These are phyloP conservation scores for Hypsizygus marmoreus DNA, from an alignment of 768 basidiomycete genomes.

Conservation along the genomic window DNA sequence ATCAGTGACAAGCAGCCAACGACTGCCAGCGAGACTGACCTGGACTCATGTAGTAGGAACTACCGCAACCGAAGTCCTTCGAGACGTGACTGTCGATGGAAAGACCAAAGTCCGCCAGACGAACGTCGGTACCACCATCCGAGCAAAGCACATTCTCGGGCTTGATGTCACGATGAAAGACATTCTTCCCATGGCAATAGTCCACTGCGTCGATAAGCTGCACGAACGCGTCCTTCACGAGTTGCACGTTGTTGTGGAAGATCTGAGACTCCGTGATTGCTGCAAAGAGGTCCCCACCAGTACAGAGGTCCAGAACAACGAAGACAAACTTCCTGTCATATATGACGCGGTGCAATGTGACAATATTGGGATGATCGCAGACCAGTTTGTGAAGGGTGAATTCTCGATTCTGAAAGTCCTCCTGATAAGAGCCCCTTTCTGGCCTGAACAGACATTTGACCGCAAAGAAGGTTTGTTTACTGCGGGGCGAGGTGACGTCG, in stretches of 20 bases:
- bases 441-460: conserved; percentile 74
- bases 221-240: conserved; percentile 71
- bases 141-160: conserved; percentile 78
- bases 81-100: conserved; percentile 49
- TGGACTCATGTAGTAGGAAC: conserved; percentile 69
- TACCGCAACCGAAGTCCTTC: conserved; percentile 59
- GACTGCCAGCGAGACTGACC: conserved; percentile 38
- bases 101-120: conserved; percentile 80
- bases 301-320: conserved; percentile 61
- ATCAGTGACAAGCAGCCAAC: conserved; percentile 10
- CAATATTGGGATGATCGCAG: conserved; percentile 60
- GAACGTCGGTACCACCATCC: conserved; percentile 51
- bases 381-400: conserved; percentile 57
- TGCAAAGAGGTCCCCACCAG: conserved; percentile 68
- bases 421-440: conserved; percentile 55
- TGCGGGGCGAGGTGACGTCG: conserved; percentile 42
- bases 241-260: conserved; percentile 58
- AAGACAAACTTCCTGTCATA: conserved; percentile 64
- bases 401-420: conserved; percentile 68
- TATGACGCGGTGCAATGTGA: conserved; percentile 67
- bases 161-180: conserved; percentile 88
- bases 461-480: conserved; percentile 53
- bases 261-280: conserved; percentile 60
- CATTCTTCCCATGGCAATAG: conserved; percentile 66
- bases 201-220: conserved; percentile 81